A percentile compares a stretch with the other conserved stretches of the same genome.
These are phyloP conservation scores for Fusarium chlamydosporum DNA, from an alignment of 2,329 filamentous ascomycete genomes.

Conservation along the genomic window DNA sequence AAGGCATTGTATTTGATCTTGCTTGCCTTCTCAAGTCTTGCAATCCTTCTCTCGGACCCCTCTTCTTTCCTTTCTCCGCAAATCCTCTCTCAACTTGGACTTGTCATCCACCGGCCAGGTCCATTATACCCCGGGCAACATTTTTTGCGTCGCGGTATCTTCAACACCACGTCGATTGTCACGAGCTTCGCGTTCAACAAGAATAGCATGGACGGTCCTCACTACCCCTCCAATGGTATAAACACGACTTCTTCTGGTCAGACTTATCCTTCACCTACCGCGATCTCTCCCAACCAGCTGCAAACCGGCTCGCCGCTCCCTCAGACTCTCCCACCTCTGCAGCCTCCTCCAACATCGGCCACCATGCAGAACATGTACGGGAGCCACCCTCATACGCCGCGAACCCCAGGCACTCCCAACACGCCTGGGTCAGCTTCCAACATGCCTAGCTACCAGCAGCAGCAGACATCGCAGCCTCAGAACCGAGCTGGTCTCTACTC, in stretches of 20 bases:
- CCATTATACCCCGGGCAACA: constrained; percentile 41
- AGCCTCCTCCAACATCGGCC: constrained; percentile 61
- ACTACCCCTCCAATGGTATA: constrained; percentile 70
- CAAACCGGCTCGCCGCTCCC: constrained; percentile 64
- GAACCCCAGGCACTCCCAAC: constrained; percentile 74
- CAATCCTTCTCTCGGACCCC: constrained; percentile 36
- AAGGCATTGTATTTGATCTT: constrained; percentile 49
- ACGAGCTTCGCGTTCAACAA: constrained; percentile 54
- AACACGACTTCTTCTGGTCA: constrained; percentile 65
- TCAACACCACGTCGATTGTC: constrained; percentile 45
- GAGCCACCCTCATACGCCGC: constrained; percentile 72
- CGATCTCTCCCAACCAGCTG: constrained; percentile 66
- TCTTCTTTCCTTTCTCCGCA: constrained; percentile 40
- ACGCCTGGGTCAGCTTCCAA: constrained; percentile 69
- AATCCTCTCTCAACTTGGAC: constrained; percentile 48
- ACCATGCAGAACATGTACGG: constrained; percentile 66
- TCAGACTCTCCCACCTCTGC: constrained; percentile 70
- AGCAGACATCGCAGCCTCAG: constrained; percentile 63
- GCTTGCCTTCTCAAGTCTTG: constrained; percentile 45
- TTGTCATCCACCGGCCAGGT: constrained; percentile 46
- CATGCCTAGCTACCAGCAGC: constrained; percentile 69
- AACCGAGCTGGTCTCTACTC: constrained; percentile 66
- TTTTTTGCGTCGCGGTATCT: constrained; percentile 46
- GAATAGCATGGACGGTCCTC: constrained; percentile 68
- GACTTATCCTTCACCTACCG: constrained; percentile 66